Base-by-base conservation (phyloP, 2,329 filamentous ascomycete genomes). In the Sclerotinia subarctica region DNA sequence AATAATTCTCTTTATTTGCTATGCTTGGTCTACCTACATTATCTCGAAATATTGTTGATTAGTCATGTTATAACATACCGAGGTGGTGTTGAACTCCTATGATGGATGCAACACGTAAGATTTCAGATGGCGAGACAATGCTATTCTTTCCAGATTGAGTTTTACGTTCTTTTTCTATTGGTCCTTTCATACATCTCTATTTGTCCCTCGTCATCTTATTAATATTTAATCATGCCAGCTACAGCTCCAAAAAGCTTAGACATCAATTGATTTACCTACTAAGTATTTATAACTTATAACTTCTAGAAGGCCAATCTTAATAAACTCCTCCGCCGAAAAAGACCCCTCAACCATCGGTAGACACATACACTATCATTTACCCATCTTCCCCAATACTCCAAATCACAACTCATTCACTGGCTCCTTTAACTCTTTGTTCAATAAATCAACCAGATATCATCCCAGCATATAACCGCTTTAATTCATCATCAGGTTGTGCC, bases 401-500 rank as follows among this genome's bases (percentile, higher is more conserved):
- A 15, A 24, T 56, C 53, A 21, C 21, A 38, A 17, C n/a, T 38
- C 32, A 15, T 38, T 38, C 13, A 13, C 53, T 57, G 53, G 32
- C 21, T 38, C 32, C n/a, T 38, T 42, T 5, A 38, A 56, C 21
- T 38, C 53, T 24, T 56, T 56, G 17, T 56, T 56, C 32, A 32
- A 21, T 21, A 38, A 10, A 29, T 15, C 32, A 21, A 56, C 32
- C 53, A 38, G 4, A 38, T 56, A 32, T 56, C 29, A 54, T 46
- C 17, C 21, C 63, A 47, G 13, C 17, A 47, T 19, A 17, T 24
- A 13, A 42, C 15, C 47, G 26, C 26, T 53, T 42, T 44, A 8
- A 32, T 10, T 51, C 56, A 24, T 62, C 56, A 62, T 67, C 56
- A 29, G 26, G 7, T n/a, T 24, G 17, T 53, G 26, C 47, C 64